phyloP scores from a whole-genome alignment of 2,329 filamentous ascomycete genomes.

The Pseudogymnoascus sp. region DNA sequence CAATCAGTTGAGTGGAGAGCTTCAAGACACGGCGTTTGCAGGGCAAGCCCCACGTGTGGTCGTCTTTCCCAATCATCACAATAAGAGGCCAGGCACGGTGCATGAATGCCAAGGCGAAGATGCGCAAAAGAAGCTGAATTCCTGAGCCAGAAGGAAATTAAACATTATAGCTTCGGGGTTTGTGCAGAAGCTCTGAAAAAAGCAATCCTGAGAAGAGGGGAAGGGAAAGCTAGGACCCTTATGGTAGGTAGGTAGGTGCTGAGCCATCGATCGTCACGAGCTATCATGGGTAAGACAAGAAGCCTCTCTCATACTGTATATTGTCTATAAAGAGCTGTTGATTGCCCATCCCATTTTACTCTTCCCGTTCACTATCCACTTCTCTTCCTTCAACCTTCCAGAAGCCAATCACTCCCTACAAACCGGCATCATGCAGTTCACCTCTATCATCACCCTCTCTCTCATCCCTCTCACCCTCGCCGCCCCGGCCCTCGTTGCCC shows the following conservation, averaged over 20 bases:
- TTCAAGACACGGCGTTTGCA: neutral
- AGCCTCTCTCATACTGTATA: neutral
- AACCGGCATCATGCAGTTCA: constrained; percentile 16
- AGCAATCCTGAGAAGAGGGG: neutral
- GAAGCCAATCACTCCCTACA: neutral
- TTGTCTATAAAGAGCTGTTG: neutral
- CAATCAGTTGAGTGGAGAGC: neutral
- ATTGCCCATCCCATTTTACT: neutral
- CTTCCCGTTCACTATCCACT: neutral
- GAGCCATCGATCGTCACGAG: neutral
- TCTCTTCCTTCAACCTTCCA: neutral
- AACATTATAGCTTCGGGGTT: neutral
- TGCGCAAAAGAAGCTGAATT: neutral
- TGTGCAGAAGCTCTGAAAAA: neutral
- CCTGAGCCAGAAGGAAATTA: constrained; percentile 1
- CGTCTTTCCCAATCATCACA: neutral
- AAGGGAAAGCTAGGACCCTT: neutral
- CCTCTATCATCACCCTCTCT: constrained; percentile 13
- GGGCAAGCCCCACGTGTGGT: neutral
- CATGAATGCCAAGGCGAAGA: neutral
- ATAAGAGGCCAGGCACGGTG: neutral
- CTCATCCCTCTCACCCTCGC: constrained; percentile 15
- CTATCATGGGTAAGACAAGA: constrained; percentile 5
- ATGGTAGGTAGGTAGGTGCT: constrained; percentile 1
- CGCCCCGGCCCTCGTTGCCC: constrained; percentile 22